Percentiles rank a stretch among this genome's conserved stretches.
phyloP scores from a whole-genome alignment of 2,329 filamentous ascomycete species.

The Aspergillus thermomutatus region DNA sequence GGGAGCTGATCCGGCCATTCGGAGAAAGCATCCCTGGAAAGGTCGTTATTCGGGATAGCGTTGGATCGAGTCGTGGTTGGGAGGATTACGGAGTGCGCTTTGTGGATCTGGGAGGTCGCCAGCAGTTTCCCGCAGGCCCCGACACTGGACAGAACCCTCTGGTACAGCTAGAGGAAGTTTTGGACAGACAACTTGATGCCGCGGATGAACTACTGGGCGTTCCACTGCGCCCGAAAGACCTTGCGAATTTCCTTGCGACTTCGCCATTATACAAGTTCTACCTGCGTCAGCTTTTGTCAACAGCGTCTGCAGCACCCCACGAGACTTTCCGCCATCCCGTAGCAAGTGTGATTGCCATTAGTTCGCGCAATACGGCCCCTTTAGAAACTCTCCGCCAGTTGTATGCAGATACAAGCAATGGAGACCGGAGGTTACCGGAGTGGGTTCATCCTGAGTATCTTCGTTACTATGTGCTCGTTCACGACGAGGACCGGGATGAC shows the following conservation, averaged over 20 bases:
- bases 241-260: constrained; percentile 40
- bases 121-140: constrained; percentile 31
- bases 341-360: constrained; percentile 91
- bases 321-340: constrained; percentile 95
- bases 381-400: constrained; percentile 83
- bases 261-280: constrained; percentile 86
- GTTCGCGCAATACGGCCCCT: constrained; percentile 76
- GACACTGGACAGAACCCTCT: constrained; percentile 38
- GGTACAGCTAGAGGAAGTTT: constrained; percentile 71
- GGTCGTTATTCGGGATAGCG: constrained; percentile 85
- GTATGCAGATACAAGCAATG: constrained; percentile 80
- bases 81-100: constrained; percentile 92
- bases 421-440: constrained; percentile 67
- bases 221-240: constrained; percentile 28
- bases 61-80: constrained; percentile 75
- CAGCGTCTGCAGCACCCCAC: constrained; percentile 72
- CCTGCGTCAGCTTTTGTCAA: constrained; percentile 76
- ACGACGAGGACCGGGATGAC: constrained; percentile 94
- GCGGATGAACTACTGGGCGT: constrained; percentile 56
- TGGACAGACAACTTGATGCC: constrained; percentile 74
- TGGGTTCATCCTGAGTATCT: constrained; percentile 93
- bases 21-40: constrained; percentile 85
- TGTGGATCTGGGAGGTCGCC: constrained; percentile 58
- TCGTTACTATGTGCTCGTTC: constrained; percentile 92
- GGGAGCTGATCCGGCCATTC: constrained; percentile 84